These are phyloP conservation scores for Closterium sp. DNA, from an alignment of 139 green algal genomes.

Conservation along the genomic window DNA sequence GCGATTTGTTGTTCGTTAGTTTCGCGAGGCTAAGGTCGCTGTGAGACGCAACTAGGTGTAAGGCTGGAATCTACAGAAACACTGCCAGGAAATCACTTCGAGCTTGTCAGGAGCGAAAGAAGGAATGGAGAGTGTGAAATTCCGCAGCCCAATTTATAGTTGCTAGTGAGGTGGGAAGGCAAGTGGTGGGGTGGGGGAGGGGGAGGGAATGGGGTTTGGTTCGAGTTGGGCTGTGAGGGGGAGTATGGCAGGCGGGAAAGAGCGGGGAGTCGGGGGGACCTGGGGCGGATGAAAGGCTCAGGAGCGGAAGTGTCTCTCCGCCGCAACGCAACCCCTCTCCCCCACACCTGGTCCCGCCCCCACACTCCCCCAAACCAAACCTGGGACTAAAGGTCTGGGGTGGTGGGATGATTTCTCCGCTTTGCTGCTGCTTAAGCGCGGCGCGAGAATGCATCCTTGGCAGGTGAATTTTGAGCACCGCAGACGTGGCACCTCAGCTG, in stretches of 20 bases:
- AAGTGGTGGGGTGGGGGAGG: too few relatives aligned
- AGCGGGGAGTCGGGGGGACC: not conserved
- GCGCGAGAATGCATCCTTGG: not conserved
- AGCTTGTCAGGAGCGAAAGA: not conserved
- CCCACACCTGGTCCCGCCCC: too few relatives aligned
- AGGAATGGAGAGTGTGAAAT: not conserved
- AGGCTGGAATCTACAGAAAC: not conserved
- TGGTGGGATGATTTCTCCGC: too few relatives aligned
- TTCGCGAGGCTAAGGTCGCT: not conserved
- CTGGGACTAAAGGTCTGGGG: too few relatives aligned
- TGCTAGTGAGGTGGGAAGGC: not conserved
- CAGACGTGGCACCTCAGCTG: not conserved
- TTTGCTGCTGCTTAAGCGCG: too few relatives aligned
- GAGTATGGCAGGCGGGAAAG: not conserved
- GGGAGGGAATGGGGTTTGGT: too few relatives aligned
- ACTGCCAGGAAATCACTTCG: not conserved
- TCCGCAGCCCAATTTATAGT: not conserved
- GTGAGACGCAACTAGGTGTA: not conserved
- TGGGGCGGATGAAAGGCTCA: too few relatives aligned
- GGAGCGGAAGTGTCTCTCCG: too few relatives aligned
- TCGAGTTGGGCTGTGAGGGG: not conserved
- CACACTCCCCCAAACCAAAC: too few relatives aligned
- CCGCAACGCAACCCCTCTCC: too few relatives aligned
- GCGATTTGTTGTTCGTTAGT: not conserved
- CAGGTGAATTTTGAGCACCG: not conserved